phyloP scores from a whole-genome alignment of 2,329 filamentous ascomycete genomes.

The Tolypocladium sp. region DNA sequence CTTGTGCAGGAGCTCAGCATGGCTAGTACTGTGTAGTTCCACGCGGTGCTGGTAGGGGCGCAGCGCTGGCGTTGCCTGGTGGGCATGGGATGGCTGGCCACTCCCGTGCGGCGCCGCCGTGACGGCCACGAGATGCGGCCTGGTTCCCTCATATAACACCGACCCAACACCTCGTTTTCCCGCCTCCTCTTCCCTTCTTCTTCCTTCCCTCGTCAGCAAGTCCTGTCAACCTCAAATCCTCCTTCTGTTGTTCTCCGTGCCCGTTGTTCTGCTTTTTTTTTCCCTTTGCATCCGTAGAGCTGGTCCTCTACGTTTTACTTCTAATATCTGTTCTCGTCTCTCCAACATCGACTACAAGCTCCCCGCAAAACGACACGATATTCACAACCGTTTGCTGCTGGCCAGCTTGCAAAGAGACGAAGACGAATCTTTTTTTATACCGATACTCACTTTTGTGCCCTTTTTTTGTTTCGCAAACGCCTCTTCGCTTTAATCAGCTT shows the following conservation, averaged over 20 bases:
- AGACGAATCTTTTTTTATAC: neutral
- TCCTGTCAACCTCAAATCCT: constrained; percentile 43
- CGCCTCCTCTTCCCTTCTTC: constrained; percentile 19
- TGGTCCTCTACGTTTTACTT: constrained; percentile 38
- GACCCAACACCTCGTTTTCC: constrained; percentile 18
- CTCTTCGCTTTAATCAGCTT: neutral
- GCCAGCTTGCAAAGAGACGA: constrained; percentile 9
- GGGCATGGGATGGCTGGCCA: neutral
- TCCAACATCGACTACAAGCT: constrained; percentile 8
- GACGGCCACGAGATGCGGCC: neutral
- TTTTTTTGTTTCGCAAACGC: constrained; percentile 13
- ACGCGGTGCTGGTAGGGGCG: neutral
- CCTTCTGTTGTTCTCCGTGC: constrained; percentile 32
- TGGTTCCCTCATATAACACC: neutral
- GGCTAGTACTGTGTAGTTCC: neutral
- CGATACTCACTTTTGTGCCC: constrained; percentile 9
- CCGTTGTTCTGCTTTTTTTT: constrained; percentile 27
- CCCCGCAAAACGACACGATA: neutral
- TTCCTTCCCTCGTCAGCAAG: constrained; percentile 57
- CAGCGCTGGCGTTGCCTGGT: neutral
- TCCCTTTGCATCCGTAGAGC: constrained; percentile 38
- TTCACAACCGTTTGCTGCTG: constrained; percentile 5
- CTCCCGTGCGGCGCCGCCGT: neutral
- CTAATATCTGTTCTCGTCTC: constrained; percentile 18
- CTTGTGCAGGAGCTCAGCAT: neutral